phyloP scores from a whole-genome alignment of 1,284 basidiomycete genomes.

The Coniophora puteana region DNA sequence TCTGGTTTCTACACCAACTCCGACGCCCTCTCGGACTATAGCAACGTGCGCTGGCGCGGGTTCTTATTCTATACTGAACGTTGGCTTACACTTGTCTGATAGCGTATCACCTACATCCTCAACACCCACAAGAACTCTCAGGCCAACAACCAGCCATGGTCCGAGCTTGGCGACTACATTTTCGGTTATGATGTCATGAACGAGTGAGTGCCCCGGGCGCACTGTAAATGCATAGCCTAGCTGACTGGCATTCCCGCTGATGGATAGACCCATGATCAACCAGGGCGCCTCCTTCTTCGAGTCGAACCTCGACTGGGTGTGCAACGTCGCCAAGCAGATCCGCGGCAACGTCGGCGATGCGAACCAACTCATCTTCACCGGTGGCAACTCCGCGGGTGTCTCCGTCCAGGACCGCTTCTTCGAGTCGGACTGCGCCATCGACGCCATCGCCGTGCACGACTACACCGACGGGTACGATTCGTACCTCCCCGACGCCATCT shows the following conservation, averaged over 20 bases:
- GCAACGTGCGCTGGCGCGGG: too few species aligned
- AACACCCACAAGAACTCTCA: too few species aligned
- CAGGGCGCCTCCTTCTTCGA: constrained; percentile 18
- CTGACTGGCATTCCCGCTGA: too few species aligned
- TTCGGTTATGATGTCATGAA: constrained; percentile 44
- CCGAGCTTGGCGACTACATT: too few species aligned
- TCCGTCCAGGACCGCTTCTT: too few species aligned
- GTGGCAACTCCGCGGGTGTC: constrained; percentile 19
- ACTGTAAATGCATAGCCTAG: too few species aligned
- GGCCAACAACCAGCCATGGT: too few species aligned
- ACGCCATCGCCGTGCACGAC: constrained; percentile 25
- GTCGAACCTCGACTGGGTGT: constrained; percentile 17
- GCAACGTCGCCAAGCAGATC: constrained; percentile 25
- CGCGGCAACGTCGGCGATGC: constrained; percentile 20
- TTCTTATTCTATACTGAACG: too few species aligned
- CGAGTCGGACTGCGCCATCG: constrained; percentile 20
- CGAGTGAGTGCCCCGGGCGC: constrained; percentile 25
- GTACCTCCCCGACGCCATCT: constrained; percentile 21
- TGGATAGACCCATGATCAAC: constrained; percentile 21
- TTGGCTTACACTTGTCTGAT: too few species aligned
- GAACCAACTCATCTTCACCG: constrained; percentile 21
- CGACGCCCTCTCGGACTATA: too few species aligned
- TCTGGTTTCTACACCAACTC: constrained; percentile 19
- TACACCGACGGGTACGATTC: constrained; percentile 26
- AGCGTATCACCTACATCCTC: too few species aligned